phyloP scores from a whole-genome alignment of 202 grass and related monocot genomes.

The Panicum hallii region DNA sequence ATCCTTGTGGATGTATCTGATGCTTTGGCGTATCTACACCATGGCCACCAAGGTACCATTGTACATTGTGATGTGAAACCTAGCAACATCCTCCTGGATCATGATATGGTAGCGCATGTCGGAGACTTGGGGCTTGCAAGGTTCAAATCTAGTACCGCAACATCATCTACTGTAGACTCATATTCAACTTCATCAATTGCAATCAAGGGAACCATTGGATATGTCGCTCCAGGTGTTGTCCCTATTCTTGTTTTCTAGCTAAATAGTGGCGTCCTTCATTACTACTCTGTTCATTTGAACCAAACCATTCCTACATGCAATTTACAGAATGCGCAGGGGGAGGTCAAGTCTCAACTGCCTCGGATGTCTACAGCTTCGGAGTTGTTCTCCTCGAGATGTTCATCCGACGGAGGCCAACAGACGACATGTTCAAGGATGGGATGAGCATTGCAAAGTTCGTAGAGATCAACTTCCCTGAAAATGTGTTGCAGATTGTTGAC shows the following conservation, averaged over 20 bases:
- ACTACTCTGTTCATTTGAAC: background rate
- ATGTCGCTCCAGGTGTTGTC: too few relatives aligned
- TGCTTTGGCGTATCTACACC: slow-evolving; percentile 8
- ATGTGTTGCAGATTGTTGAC: background rate
- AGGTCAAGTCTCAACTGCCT: slow-evolving; percentile 4
- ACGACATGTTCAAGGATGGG: slow-evolving; percentile 42
- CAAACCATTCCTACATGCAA: background rate
- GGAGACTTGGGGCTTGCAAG: slow-evolving; percentile 17
- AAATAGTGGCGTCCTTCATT: background rate
- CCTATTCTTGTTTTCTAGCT: too few relatives aligned
- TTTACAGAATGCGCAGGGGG: slow-evolving; percentile 21
- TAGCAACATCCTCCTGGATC: background rate
- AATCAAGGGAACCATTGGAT: too few relatives aligned
- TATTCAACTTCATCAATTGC: too few relatives aligned
- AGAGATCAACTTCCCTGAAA: background rate
- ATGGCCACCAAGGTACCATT: slow-evolving; percentile 12
- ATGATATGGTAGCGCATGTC: background rate
- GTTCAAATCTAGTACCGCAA: background rate
- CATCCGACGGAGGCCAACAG: slow-evolving; percentile 4
- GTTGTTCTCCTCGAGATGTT: slow-evolving; percentile 41
- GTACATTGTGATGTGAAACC: slow-evolving; percentile 1
- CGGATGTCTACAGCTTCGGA: slow-evolving; percentile 29
- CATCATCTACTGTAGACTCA: background rate
- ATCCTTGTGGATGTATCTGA: slow-evolving; percentile 14
- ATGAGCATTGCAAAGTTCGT: background rate